Evolutionary conservation across 2,329 filamentous ascomycete species (phyloP), one percentile per base, ranked within the genome.

Genomic region (Cadophora luteo-olivacea): DNA sequence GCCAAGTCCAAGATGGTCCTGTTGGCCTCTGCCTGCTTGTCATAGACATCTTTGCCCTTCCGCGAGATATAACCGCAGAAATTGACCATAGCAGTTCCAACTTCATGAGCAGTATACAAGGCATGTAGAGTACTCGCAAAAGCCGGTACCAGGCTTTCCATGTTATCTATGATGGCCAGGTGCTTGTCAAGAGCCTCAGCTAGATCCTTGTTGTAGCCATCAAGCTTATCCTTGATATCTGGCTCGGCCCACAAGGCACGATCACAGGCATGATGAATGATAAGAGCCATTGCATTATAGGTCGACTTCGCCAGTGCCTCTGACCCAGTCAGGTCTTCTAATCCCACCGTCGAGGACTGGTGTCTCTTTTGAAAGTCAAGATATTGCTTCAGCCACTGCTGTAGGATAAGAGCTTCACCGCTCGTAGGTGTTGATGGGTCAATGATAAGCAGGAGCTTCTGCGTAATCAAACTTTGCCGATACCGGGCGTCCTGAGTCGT

Each of bases 91-190:
- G 68, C 68, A 5, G 36, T 72, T 3, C 72, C 72, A 38, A 75
- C 62, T 33, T 78, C 75, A 67, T 77, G 72, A 1, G 72, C 72
- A 0, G 70, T 72, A 57, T 78, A 79, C 2, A 79, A 64, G 8
- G 69, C 68, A 70, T 79, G 73, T 1, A 79, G 62, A 2, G 72
- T 75, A 9, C 36, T 57, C n/a, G 62, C 64, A 51, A 73, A 74
- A 5, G 71, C 69, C 1, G 71, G 73, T 1, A 70, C 66, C 14
- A 70, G 16, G 29, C 58, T 62, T 24, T 72, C 49, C 24, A 70
- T 66, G 3, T 52, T 45, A 2, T 67, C 61, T 12, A 75, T 24
- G 3, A 65, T 33, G 19, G 32, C 52, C 2, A 65, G 22, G 9
- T 67, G 62, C 8, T 71, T 62, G 24, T 73, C 69, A 4, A 77